phyloP scores from a whole-genome alignment of 352 stramenopile genomes.

The Phytophthora hybrid region DNA sequence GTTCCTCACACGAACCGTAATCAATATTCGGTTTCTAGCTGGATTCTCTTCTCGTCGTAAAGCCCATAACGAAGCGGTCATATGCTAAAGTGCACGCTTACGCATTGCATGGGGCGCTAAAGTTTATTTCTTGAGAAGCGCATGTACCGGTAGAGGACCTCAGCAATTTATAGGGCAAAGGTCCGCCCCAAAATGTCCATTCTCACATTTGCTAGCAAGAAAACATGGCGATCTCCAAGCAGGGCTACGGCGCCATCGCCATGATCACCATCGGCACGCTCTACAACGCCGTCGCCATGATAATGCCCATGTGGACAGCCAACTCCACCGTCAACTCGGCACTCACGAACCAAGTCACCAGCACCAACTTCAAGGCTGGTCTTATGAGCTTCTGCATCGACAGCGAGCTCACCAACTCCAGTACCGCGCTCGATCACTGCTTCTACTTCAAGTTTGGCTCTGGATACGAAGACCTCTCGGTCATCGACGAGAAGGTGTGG shows the following conservation, averaged over 20 bases:
- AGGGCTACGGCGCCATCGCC: conserved; percentile 20
- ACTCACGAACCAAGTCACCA: conserved; percentile 10
- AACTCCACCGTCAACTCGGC: conserved; percentile 19
- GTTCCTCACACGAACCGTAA: not conserved
- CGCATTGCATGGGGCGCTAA: not conserved
- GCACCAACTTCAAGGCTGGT: conserved; percentile 26
- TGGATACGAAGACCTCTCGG: conserved; percentile 47
- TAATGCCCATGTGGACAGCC: conserved; percentile 20
- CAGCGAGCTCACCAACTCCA: conserved; percentile 46
- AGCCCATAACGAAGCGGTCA: not conserved
- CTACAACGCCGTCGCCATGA: conserved; percentile 18
- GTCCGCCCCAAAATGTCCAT: too few relatives aligned
- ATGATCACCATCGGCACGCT: conserved; percentile 18
- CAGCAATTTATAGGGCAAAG: too few relatives aligned
- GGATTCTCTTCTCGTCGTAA: not conserved
- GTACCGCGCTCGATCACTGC: conserved; percentile 57
- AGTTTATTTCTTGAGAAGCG: too few relatives aligned
- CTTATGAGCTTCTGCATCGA: conserved; percentile 48
- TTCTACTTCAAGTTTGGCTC: conserved; percentile 70
- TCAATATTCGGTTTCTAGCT: not conserved
- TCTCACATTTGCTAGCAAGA: not conserved
- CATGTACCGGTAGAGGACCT: too few relatives aligned
- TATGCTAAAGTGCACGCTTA: not conserved
- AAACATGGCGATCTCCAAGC: conserved; percentile 18
- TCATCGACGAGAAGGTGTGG: conserved; percentile 35